These are phyloP conservation scores for Anthoceros angustus DNA, from an alignment of 225 moss, liverwort and hornwort genomes.

Conservation along the genomic window DNA sequence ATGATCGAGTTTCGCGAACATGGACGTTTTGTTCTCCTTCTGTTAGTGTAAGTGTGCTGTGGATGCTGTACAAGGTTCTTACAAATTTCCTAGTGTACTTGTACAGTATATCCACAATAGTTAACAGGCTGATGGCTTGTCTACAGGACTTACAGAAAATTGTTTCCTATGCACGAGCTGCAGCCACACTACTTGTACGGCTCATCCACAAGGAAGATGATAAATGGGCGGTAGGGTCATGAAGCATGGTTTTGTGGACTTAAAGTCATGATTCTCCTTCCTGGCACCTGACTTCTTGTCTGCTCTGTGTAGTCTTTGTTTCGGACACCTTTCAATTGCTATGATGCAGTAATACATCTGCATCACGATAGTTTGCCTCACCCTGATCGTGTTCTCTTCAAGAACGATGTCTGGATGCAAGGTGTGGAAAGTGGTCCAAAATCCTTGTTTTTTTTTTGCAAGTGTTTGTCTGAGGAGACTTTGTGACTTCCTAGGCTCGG, in stretches of 20 bases:
- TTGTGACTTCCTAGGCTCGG: no score
- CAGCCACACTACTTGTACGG: constrained; percentile 35
- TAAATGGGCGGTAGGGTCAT: constrained; percentile 56
- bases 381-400: constrained; percentile 63
- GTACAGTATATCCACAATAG: neutral
- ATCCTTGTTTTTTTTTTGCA: neutral
- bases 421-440: constrained; percentile 13
- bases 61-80: neutral
- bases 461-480: constrained; percentile 7
- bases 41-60: constrained; percentile 22
- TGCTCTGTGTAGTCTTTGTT: constrained; percentile 45
- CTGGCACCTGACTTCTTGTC: neutral
- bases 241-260: neutral
- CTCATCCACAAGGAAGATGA: constrained; percentile 46
- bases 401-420: constrained; percentile 26
- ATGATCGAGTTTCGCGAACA: constrained; percentile 67
- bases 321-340: constrained; percentile 53
- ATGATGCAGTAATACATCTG: constrained; percentile 50
- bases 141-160: constrained; percentile 54
- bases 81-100: neutral
- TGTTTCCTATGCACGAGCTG: constrained; percentile 61
- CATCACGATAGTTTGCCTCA: constrained; percentile 63
- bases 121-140: constrained; percentile 6
- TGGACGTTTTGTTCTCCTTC: constrained; percentile 65
- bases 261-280: neutral